A percentile compares a stretch with the other conserved stretches of the same genome.
Evolutionary conservation across 345 rosid genomes (phyloP).

Genomic region (Moringa oleifera): DNA sequence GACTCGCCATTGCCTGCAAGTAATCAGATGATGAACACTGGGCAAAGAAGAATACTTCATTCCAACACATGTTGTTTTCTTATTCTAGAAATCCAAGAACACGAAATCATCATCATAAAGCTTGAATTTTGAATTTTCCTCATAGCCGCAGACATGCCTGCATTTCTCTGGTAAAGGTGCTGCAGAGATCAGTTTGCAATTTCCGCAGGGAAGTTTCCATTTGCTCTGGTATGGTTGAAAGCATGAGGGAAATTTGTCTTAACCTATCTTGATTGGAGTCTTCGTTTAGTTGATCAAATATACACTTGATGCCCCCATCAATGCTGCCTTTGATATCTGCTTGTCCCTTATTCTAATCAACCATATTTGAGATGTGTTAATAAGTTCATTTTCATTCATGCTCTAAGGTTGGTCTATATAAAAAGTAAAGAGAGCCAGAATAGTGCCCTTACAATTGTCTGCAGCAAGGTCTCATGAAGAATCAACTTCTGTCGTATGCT

Average conservation of each 20-base stretch:
- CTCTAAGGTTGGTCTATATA: slow-evolving; percentile 10
- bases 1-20: slow-evolving; percentile 38
- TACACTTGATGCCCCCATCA: slow-evolving; percentile 51
- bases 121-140: neutral
- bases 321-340: slow-evolving; percentile 54
- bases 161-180: slow-evolving; percentile 41
- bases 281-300: slow-evolving; percentile 56
- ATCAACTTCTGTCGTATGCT: slow-evolving; percentile 61
- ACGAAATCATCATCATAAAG: neutral
- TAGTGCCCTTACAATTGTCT: slow-evolving; percentile 51
- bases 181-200: slow-evolving; percentile 47
- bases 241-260: slow-evolving; percentile 35
- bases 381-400: slow-evolving; percentile 12
- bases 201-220: slow-evolving; percentile 45
- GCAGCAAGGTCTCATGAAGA: slow-evolving; percentile 53
- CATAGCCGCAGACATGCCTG: slow-evolving; percentile 39
- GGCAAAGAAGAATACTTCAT: neutral
- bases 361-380: slow-evolving; percentile 21
- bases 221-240: slow-evolving; percentile 55
- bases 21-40: slow-evolving; percentile 10
- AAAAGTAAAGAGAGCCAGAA: slow-evolving; percentile 13
- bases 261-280: slow-evolving; percentile 42
- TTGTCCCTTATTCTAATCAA: slow-evolving; percentile 60
- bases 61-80: neutral
- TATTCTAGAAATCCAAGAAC: slow-evolving; percentile 1